Base-by-base conservation (phyloP, 225 moss, liverwort and hornwort species). In the Sphagnum tenellum region DNA sequence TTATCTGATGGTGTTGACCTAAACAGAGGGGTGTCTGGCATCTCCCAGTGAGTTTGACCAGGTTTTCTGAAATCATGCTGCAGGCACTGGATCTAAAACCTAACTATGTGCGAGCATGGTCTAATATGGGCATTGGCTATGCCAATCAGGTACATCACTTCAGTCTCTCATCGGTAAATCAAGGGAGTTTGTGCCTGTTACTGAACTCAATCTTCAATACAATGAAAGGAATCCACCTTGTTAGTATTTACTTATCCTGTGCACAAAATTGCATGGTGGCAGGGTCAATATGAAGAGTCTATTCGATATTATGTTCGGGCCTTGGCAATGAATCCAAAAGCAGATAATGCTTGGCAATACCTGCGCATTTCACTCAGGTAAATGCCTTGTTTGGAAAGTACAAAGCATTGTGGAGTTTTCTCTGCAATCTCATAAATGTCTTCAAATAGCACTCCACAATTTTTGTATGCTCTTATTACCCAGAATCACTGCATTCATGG, bases 111-210 rank as follows among this genome's bases (percentile, higher is more conserved):
- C 92, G 95, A 45, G 95, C 95, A 46, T 95, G 95, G 95, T 92
- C 95, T 61, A 95, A 95, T 75, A 95, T 96, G 95, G 95, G 95
- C 48, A 92, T 96, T 56, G 92, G 92, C 51, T 96, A 88, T 76
- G 92, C 95, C 67, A 96, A 95, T 77, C 95, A 95, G 94, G 94
- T 91, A 55, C 9, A 12, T 55, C 51, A 45, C 14, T 50, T 9
- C n/a, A 49, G 4, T 50, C 8, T 51, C 8, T 49, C 10, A 7
- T 46, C 48, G 2, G 3, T 49, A 12, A 46, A 49, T 3, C 6
- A 12, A 11, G 13, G 47, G 8, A 49, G 46, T 9, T 50, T 47
- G 44, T 64, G 49, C 45, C 49, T 44, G 64, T 47, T 46, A 64
- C 46, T 45, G 46, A 4, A 11, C 12, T 8, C 1, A 1, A 29